Evolutionary conservation across 805 yeast species (phyloP), one percentile per base, ranked within the genome.

Genomic region (Hanseniaspora hatyaiensis): DNA sequence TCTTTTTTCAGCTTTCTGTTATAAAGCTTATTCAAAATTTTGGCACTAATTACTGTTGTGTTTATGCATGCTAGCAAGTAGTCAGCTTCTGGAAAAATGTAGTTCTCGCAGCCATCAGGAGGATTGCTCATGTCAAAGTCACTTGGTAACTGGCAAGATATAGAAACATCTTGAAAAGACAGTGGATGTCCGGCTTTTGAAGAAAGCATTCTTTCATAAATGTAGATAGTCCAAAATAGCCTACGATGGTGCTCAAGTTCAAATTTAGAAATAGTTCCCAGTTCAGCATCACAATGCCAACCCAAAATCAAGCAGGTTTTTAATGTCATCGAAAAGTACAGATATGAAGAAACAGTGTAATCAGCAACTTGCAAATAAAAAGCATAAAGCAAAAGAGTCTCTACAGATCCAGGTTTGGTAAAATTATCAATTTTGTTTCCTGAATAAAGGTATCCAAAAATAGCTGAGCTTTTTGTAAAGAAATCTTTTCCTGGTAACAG

Each of bases 151-250:
- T 77, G 87, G 0, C 88, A 79, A 2, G 85, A 78, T 16, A 88
- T 80, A 51, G 89, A 82, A 50, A 81, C 83, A 58, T 82, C 92
- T 0, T 92, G 80, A 51, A 88, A 73, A 46, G 85, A 77, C 36
- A 82, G 60, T 0, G 94, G 94, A 22, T 82, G 63, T 1, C 94
- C 94, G 0, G 88, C 88, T 57, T 82, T 82, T 11, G 88, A 80
- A 6, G 86, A 80, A 34, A 82, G 63, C 89, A 82, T 82, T 61
- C 89, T 65, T 64, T 87, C 96, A 55, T 84, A 74, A 62, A 80
- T 76, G 63, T 84, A 86, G 28, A 81, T 77, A 34, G 87, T 80
- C 96, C 96, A 87, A 68, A 89, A 87, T 30, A 85, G 63, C 50
- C 88, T 73, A 58, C 94, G 73, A 44, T 95, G 71, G 61, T 83